Evolutionary conservation across 2,329 filamentous ascomycete genomes (phyloP).

Genomic region (Aspergillus floridensis): DNA sequence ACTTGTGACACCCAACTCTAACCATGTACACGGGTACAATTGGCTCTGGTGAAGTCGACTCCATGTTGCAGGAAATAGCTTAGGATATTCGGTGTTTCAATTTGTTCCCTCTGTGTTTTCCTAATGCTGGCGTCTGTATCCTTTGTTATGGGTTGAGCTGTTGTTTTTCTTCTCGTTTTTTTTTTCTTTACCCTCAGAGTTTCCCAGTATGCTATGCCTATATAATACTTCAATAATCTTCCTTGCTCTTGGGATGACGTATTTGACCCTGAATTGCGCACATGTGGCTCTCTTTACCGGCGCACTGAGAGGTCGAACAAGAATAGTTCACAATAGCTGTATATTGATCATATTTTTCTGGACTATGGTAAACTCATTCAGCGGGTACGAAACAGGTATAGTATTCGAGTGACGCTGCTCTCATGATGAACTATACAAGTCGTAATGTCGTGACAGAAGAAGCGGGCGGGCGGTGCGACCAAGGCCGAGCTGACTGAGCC

Average conservation of each 20-base stretch:
- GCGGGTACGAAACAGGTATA: too few species aligned
- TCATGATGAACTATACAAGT: not conserved
- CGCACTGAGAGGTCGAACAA: not conserved
- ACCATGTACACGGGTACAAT: slow-evolving; percentile 21
- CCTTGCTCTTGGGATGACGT: not conserved
- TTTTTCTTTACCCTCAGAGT: slow-evolving; percentile 15
- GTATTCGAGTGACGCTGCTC: not conserved
- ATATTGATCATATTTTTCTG: not conserved
- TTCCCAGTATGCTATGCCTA: slow-evolving; percentile 34
- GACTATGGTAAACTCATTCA: too few species aligned
- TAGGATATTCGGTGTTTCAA: slow-evolving; percentile 18
- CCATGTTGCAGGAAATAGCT: slow-evolving; percentile 26
- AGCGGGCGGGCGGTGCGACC: slow-evolving; percentile 14
- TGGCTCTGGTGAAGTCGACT: slow-evolving; percentile 33
- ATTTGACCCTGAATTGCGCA: not conserved
- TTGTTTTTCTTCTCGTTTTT: slow-evolving; percentile 22
- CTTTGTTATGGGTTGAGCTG: slow-evolving; percentile 29
- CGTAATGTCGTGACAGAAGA: not conserved
- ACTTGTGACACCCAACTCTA: slow-evolving; percentile 1
- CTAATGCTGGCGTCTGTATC: slow-evolving; percentile 36
- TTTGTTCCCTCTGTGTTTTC: slow-evolving; percentile 27
- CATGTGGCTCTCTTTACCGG: not conserved
- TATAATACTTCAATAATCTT: slow-evolving; percentile 29
- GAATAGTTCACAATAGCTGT: not conserved
- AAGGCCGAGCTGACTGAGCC: slow-evolving; percentile 20